Base-by-base conservation (phyloP, 805 yeast genomes). In the Candida orba region DNA sequence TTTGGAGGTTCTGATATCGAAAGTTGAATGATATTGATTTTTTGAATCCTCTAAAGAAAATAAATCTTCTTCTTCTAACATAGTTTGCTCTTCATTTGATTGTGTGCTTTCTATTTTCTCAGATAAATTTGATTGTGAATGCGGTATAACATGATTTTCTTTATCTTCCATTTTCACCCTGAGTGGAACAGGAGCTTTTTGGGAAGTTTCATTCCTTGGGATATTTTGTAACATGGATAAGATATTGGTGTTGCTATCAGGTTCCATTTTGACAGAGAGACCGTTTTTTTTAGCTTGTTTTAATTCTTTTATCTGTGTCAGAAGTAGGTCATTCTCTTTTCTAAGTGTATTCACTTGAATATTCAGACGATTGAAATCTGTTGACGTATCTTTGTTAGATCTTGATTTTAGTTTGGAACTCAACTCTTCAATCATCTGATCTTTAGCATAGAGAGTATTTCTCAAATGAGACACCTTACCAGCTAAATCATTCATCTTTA, bases 291-390 rank as follows among this genome's bases (percentile, higher is more conserved):
- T 33, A 8, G 17, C 33, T 22, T 5, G 45, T 25, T 20, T 33
- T 17, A 10, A 23, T 5, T 40, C 45, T 8, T 41, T 38, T 15
- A 40, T 8, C 15, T 38, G 37, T 6, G 10, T 27, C 23, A 29
- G 35, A 10, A 41, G 31, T 4, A 20, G 4, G 14, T 32, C 41
- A 29, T 43, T 48, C 13, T 43, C 37, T 18, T 17, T 30, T 7
- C 39, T 23, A 6, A 36, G 15, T 6, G 33, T 25, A 27, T 45
- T 44, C 14, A 45, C 29, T 29, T 42, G 34, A 4, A 34, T 36
- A 23, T 47, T 49, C 15, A 49, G 33, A 1, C 37, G 15, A 17
- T 49, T 46, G 25, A 35, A 32, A 3, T 46, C 50, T 27, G n/a
- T 39, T 14, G 39, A n/a, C 18, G 37, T 7, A 14, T 15, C 17